Evolutionary conservation across 148 eudicot species (phyloP).

Genomic region (Amaranthus cruentus): DNA sequence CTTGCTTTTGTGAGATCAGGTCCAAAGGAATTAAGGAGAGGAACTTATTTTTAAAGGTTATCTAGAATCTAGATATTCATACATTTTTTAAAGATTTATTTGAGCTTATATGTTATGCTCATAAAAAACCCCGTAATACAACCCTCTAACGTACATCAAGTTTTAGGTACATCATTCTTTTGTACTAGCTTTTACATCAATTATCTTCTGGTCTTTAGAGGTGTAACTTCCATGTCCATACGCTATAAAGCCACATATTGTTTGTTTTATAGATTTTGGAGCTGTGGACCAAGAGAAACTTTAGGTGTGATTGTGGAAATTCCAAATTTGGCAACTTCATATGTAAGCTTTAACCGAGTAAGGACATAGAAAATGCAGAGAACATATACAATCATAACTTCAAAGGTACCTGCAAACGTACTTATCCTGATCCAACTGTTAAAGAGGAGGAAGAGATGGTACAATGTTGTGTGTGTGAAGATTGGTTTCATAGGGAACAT

Average conservation of each 20-base stretch:
- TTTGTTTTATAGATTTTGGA: conserved; percentile 62
- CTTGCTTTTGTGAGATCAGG: neutral
- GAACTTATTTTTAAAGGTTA: neutral
- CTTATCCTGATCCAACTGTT: conserved; percentile 90
- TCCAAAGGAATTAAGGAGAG: neutral
- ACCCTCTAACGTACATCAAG: neutral
- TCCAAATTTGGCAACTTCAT: conserved; percentile 90
- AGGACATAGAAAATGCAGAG: conserved; percentile 75
- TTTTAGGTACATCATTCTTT: neutral
- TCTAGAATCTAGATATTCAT: neutral
- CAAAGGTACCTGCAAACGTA: conserved; percentile 83
- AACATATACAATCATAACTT: conserved; percentile 89
- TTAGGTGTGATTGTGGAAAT: conserved; percentile 97
- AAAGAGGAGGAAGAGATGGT: conserved; percentile 90
- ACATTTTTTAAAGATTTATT: neutral
- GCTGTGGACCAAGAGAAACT: conserved; percentile 96
- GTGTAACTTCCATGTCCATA: neutral
- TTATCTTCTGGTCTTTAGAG: neutral
- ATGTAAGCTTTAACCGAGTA: conserved; percentile 79
- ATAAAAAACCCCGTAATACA: too few relatives aligned
- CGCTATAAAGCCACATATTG: neutral
- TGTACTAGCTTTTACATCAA: neutral
- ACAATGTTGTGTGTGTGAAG: conserved; percentile 94
- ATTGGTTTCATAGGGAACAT: conserved; percentile 97
- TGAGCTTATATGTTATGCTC: neutral